These are phyloP conservation scores for Rickenella mellea DNA, from an alignment of 768 basidiomycete genomes.

Conservation along the genomic window DNA sequence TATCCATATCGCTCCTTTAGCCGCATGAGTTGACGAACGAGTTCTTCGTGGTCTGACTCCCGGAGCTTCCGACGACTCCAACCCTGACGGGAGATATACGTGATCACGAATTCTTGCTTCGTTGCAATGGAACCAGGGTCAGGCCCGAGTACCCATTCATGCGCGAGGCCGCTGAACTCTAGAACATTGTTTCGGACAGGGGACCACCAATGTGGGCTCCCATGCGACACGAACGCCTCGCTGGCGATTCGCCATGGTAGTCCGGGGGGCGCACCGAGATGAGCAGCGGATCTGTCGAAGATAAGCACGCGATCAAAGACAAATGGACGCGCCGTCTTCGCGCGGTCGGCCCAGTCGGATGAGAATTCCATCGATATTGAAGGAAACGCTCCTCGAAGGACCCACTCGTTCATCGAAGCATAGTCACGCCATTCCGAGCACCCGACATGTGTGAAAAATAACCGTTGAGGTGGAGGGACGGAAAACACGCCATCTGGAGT, in stretches of 20 bases:
- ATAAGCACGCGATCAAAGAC: constrained; percentile 84
- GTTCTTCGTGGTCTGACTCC: constrained; percentile 63
- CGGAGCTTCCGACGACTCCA: constrained; percentile 84
- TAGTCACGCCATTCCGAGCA: constrained; percentile 86
- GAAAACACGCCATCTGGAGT: constrained; percentile 53
- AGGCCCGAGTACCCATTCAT: constrained; percentile 23
- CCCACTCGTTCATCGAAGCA: constrained; percentile 83
- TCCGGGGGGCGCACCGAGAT: constrained; percentile 55
- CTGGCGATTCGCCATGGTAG: constrained; percentile 71
- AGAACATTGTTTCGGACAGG: constrained; percentile 59
- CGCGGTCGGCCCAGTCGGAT: constrained; percentile 78
- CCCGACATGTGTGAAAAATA: constrained; percentile 69
- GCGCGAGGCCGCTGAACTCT: constrained; percentile 50
- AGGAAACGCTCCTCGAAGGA: constrained; percentile 73
- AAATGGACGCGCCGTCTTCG: constrained; percentile 55
- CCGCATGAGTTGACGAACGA: constrained; percentile 68
- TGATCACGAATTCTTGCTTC: constrained; percentile 39
- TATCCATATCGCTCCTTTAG: constrained; percentile 65
- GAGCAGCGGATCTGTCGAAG: constrained; percentile 79
- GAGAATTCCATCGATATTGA: constrained; percentile 71
- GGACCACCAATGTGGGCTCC: constrained; percentile 76
- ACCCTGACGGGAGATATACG: constrained; percentile 74
- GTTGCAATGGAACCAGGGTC: constrained; percentile 24
- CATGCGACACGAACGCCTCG: constrained; percentile 65
- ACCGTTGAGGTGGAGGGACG: constrained; percentile 64